Percentiles rank a stretch among this genome's conserved stretches.
phyloP scores from a whole-genome alignment of 1,284 basidiomycete species.

The Vanrija pseudolonga region DNA sequence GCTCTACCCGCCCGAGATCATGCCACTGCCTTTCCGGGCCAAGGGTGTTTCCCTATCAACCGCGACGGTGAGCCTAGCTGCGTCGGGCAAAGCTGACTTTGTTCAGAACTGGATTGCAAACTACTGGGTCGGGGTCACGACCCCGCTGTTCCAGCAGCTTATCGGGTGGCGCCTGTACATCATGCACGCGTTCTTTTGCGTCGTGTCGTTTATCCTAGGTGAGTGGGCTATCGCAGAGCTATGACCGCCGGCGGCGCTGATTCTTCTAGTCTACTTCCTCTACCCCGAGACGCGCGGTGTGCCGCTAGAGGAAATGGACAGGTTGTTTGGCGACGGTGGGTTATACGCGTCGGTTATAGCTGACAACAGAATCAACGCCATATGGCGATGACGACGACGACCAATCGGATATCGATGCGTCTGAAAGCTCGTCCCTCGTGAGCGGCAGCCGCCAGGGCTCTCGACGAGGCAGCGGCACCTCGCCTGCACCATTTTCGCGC shows the following conservation, averaged over 20 bases:
- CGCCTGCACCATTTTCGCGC: slow-evolving; percentile 32
- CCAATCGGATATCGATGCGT: slow-evolving; percentile 60
- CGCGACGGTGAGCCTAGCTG: slow-evolving; percentile 55
- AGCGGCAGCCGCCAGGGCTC: slow-evolving; percentile 12
- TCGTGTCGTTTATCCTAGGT: slow-evolving; percentile 74
- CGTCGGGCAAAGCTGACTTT: not conserved
- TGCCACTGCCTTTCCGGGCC: slow-evolving; percentile 82
- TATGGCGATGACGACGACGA: slow-evolving; percentile 35
- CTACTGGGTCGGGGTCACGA: slow-evolving; percentile 73
- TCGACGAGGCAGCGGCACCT: slow-evolving; percentile 23
- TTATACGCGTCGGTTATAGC: not conserved
- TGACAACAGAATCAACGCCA: slow-evolving; percentile 1
- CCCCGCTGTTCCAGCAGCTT: slow-evolving; percentile 80
- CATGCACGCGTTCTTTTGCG: slow-evolving; percentile 94
- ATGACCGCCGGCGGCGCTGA: not conserved
- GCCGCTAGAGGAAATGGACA: slow-evolving; percentile 55
- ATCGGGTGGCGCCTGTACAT: slow-evolving; percentile 93
- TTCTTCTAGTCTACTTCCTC: slow-evolving; percentile 36
- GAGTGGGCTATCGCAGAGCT: slow-evolving; percentile 12
- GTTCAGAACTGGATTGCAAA: slow-evolving; percentile 20
- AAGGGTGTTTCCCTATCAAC: slow-evolving; percentile 94
- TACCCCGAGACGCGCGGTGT: slow-evolving; percentile 57
- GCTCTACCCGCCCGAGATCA: slow-evolving; percentile 92
- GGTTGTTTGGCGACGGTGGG: slow-evolving; percentile 42
- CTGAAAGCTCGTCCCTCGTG: slow-evolving; percentile 63